Conservation (phyloP, 352 stramenopile species). For the Phytophthora capsici region DNA sequence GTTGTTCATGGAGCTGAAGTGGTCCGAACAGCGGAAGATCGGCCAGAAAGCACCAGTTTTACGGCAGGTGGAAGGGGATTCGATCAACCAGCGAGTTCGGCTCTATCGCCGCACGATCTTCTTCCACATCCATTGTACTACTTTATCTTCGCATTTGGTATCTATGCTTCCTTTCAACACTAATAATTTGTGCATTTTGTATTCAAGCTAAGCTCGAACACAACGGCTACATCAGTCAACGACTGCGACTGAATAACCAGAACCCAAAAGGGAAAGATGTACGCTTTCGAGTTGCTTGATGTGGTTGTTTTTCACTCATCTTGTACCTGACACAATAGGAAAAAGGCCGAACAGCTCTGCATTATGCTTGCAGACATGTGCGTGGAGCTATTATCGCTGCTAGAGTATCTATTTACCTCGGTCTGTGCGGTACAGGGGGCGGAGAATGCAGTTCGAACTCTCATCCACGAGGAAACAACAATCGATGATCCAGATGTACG, state of each 20-base stretch:
- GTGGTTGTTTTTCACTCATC: background rate
- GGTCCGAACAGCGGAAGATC: conserved; percentile 62
- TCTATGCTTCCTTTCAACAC: background rate
- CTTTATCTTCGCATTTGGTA: no score
- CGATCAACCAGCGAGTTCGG: conserved; percentile 65
- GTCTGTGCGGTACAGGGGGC: conserved; percentile 44
- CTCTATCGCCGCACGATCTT: conserved; percentile 76
- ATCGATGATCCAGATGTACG: conserved; percentile 81
- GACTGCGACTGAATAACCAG: conserved; percentile 68
- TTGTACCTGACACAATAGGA: conserved; percentile 42
- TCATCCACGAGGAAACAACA: conserved; percentile 76
- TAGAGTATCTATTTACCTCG: background rate
- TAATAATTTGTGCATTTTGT: background rate
- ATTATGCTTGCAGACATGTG: conserved; percentile 79
- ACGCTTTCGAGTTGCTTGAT: background rate
- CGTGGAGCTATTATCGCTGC: background rate
- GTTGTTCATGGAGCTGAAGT: conserved; percentile 79
- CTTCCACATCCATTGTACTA: conserved; percentile 80
- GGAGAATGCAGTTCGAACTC: conserved; percentile 53
- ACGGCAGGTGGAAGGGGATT: conserved; percentile 77
- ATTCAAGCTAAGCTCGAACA: conserved; percentile 73
- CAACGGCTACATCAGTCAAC: conserved; percentile 64
- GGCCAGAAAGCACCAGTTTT: conserved; percentile 71
- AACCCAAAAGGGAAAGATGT: conserved; percentile 83
- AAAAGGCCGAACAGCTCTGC: conserved; percentile 73